Percentiles rank a stretch among this genome's conserved stretches.
Conservation (phyloP, 805 yeast genomes). For the Nakazawaea holstii region DNA sequence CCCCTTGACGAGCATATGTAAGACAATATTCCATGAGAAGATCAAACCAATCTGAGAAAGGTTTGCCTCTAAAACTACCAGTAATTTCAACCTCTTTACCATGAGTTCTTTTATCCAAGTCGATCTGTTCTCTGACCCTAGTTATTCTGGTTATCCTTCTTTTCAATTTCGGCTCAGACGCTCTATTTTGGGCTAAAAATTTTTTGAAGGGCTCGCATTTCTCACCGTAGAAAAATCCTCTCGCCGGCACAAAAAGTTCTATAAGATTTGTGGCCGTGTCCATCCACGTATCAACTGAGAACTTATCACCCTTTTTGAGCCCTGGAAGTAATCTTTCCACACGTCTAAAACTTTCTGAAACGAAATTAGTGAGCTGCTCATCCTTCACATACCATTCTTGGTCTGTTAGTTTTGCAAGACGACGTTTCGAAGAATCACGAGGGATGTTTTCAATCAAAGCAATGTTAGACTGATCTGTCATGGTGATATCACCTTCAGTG, state of each 20-base stretch:
- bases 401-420: constrained; percentile 15
- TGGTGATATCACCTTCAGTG: constrained; percentile 12
- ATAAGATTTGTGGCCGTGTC: constrained; percentile 77
- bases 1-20: constrained; percentile 53
- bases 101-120: constrained; percentile 24
- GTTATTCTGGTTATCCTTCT: constrained; percentile 67
- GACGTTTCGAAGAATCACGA: neutral
- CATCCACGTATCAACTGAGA: constrained; percentile 76
- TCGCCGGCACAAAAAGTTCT: constrained; percentile 74
- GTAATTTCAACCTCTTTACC: constrained; percentile 32
- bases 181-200: constrained; percentile 55
- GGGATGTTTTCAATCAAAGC: constrained; percentile 5
- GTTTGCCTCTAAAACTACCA: constrained; percentile 66
- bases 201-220: constrained; percentile 67
- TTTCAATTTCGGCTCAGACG: constrained; percentile 60
- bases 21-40: constrained; percentile 77
- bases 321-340: constrained; percentile 47
- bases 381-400: constrained; percentile 24
- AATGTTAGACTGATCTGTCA: constrained; percentile 14
- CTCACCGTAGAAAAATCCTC: constrained; percentile 75
- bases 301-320: constrained; percentile 42
- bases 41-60: constrained; percentile 79
- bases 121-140: constrained; percentile 55
- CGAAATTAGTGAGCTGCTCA: constrained; percentile 28
- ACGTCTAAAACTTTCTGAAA: constrained; percentile 39